Conservation (phyloP, 2,329 filamentous ascomycete species). For the Drechslerella coelobrocha region DNA sequence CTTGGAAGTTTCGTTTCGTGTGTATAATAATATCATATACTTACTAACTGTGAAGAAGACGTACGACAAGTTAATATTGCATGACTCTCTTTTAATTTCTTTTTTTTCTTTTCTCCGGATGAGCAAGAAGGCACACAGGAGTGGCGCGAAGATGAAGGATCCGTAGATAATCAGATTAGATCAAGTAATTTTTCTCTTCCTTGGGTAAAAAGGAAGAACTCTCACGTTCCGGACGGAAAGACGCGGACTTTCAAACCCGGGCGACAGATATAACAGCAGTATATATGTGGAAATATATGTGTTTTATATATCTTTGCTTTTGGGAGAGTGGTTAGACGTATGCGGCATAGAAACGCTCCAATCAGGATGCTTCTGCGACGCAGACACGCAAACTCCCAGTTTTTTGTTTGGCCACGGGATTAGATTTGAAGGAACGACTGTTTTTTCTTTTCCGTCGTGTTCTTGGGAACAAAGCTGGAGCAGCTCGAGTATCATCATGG, state of each 20-base stretch:
- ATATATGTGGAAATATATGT: too few relatives aligned
- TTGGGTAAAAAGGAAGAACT: conserved; percentile 9
- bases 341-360: conserved; percentile 31
- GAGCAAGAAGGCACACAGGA: not conserved
- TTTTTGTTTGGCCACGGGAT: too few relatives aligned
- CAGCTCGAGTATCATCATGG: conserved; percentile 47
- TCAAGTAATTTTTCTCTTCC: conserved; percentile 48
- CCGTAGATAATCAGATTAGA: conserved; percentile 45
- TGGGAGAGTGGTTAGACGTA: too few relatives aligned
- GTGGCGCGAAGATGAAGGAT: not conserved
- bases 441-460: conserved; percentile 24
- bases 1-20: not conserved
- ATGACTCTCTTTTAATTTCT: not conserved
- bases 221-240: conserved; percentile 48
- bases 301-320: too few relatives aligned
- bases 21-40: too few relatives aligned
- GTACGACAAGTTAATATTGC: not conserved
- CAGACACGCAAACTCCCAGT: conserved; percentile 2
- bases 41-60: too few relatives aligned
- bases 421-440: too few relatives aligned
- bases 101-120: not conserved
- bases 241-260: conserved; percentile 4
- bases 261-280: too few relatives aligned
- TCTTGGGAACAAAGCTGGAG: conserved; percentile 44
- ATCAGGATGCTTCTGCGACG: conserved; percentile 28